Evolutionary conservation across 768 basidiomycete genomes (phyloP), one percentile per base, ranked within the genome.

Genomic region (Rhizopogon vesiculosus): DNA sequence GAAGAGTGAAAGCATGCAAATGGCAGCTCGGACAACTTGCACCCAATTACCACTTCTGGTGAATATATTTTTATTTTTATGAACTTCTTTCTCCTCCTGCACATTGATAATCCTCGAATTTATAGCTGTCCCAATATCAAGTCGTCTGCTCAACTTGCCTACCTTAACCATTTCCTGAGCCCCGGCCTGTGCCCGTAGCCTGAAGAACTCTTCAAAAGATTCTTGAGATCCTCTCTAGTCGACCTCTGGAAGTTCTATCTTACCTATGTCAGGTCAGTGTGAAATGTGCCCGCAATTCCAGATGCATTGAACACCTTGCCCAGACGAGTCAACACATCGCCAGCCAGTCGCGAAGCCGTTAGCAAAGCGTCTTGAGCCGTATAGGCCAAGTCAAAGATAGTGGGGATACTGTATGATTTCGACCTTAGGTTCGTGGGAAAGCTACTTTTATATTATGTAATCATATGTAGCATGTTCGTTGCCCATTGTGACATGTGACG

Each of bases 201-300:
- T 18, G 93, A 96, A 73, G 80, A n/a, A n/a, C n/a, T n/a, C n/a
- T n/a, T n/a, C n/a, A n/a, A n/a, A 64, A 81, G 84, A 53, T 98
- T 92, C 66, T 73, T 98, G 55, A 85, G 83, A 65, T 82, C 83
- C 16, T 93, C 93, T 6, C 87, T 87, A 53, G 93, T 95, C 59
- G 89, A 92, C 58, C 77, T 98, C 2, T 96, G 93, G 90, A 89
- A 85, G 66, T 92, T 90, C 65, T n/a, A n/a, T n/a, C n/a, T n/a
- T 99, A 99, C 86, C 44, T 98, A 97, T 71, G 92, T 99, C 65
- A 84, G 96, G 80, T 89, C 72, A 63, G 86, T 81, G 58, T 42
- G 16, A 45, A 53, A 51, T 55, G 56, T 46, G 50, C 38, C 40
- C 55, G 28, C 51, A 45, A 52, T 59, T 40, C 35, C 58, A 48